Conservation (phyloP, 805 yeast species). For the Wickerhamiella cacticola region DNA sequence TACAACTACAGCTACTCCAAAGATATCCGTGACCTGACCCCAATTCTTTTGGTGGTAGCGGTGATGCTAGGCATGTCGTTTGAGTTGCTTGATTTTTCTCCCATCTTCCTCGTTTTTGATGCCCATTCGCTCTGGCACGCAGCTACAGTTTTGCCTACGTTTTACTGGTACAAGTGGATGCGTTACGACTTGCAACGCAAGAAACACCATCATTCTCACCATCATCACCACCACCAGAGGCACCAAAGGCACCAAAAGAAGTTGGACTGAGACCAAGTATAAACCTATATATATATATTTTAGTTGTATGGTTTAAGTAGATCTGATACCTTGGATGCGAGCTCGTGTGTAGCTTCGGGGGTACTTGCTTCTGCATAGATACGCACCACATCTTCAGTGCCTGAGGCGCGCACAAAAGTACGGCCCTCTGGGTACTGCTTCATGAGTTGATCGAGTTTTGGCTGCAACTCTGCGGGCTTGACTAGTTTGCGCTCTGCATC, state of each 20-base stretch:
- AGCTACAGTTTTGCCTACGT: conserved; percentile 71
- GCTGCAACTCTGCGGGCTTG: conserved; percentile 69
- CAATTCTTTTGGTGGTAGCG: conserved; percentile 38
- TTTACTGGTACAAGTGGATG: conserved; percentile 53
- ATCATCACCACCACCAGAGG: no score
- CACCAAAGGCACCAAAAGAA: conserved; percentile 2
- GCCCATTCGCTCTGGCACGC: conserved; percentile 94
- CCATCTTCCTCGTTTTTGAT: conserved; percentile 55
- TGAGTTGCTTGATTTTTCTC: conserved; percentile 84
- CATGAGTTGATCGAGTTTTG: conserved; percentile 54
- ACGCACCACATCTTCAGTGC: conserved; percentile 95
- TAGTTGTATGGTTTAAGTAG: conserved; percentile 17
- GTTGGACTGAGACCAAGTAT: not conserved
- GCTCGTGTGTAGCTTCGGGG: conserved; percentile 35
- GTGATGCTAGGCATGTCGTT: conserved; percentile 72
- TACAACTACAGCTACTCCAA: conserved; percentile 18
- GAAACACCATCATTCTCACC: no score
- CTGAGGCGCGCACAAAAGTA: conserved; percentile 91
- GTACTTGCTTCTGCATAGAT: conserved; percentile 82
- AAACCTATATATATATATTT: not conserved
- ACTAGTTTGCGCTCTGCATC: conserved; percentile 79
- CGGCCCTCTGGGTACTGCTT: conserved; percentile 48
- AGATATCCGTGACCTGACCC: conserved; percentile 37
- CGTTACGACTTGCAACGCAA: conserved; percentile 24
- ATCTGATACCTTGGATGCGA: conserved; percentile 30